A percentile compares a stretch with the other conserved stretches of the same genome.
These are phyloP conservation scores for Aspergillus kassunensis DNA, from an alignment of 495 filamentous ascomycete species.

Conservation along the genomic window DNA sequence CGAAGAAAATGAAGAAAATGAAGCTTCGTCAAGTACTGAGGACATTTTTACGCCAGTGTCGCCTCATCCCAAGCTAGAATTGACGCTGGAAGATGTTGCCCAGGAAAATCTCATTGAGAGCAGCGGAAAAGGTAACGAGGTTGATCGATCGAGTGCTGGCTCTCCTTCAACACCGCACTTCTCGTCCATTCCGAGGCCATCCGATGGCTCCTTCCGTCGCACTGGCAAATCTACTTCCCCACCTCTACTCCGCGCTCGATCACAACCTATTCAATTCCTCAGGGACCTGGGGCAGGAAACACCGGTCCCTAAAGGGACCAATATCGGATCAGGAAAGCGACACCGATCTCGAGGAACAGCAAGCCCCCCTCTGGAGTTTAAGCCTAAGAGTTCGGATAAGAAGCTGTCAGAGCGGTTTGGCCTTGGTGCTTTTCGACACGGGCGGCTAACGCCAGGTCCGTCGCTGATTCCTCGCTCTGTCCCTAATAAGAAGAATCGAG, in stretches of 20 bases:
- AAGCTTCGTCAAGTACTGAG: constrained; percentile 6
- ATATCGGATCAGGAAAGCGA: constrained; percentile 21
- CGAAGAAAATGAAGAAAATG: constrained; percentile 5
- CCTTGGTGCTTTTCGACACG: constrained; percentile 55
- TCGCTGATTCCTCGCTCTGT: constrained; percentile 90
- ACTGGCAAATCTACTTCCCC: constrained; percentile 51
- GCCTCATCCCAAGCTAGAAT: constrained; percentile 7
- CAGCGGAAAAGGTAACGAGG: constrained; percentile 9
- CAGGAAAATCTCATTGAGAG: neutral
- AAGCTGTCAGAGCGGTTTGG: constrained; percentile 66
- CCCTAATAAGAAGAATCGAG: constrained; percentile 62
- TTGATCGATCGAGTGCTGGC: neutral
- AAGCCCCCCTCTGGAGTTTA: constrained; percentile 24
- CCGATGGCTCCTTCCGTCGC: constrained; percentile 40
- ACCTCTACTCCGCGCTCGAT: constrained; percentile 64
- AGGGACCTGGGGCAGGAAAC: constrained; percentile 25
- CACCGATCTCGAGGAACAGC: constrained; percentile 16
- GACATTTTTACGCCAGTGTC: constrained; percentile 14
- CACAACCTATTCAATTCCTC: constrained; percentile 55
- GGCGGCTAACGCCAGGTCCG: constrained; percentile 54
- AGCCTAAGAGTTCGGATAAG: constrained; percentile 56
- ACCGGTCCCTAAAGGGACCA: constrained; percentile 20
- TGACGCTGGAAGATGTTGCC: neutral
- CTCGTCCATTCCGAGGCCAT: constrained; percentile 51
- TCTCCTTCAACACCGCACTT: constrained; percentile 27